phyloP scores from a whole-genome alignment of 495 filamentous ascomycete genomes.

The Ascodesmis nigricans region DNA sequence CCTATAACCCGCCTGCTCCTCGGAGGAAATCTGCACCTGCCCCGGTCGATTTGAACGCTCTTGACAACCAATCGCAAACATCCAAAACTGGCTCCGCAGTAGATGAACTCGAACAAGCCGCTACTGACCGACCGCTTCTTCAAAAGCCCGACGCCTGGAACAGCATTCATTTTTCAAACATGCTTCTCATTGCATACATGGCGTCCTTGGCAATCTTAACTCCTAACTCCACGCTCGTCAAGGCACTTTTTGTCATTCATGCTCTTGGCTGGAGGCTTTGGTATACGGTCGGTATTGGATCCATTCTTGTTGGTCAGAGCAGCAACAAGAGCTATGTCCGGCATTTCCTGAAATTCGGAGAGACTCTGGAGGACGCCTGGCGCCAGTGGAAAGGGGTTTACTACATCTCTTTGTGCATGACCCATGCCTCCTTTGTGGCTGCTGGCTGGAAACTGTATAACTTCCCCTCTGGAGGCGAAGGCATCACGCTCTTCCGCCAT shows the following conservation, averaged over 20 bases:
- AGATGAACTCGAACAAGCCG: slow-evolving; percentile 8
- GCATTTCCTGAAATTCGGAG: slow-evolving; percentile 92
- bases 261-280: slow-evolving; percentile 70
- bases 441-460: slow-evolving; percentile 94
- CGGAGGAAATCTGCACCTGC: slow-evolving; percentile 24
- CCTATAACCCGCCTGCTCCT: slow-evolving; percentile 74
- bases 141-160: slow-evolving; percentile 73
- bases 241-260: slow-evolving; percentile 57
- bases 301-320: slow-evolving; percentile 66
- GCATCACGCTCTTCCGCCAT: slow-evolving; percentile 64
- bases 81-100: slow-evolving; percentile 6
- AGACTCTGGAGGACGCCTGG: slow-evolving; percentile 78
- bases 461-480: slow-evolving; percentile 60
- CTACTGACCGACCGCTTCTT: slow-evolving; percentile 24
- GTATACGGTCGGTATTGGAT: slow-evolving; percentile 76
- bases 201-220: slow-evolving; percentile 49
- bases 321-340: slow-evolving; percentile 80
- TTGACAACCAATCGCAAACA: slow-evolving; percentile 4
- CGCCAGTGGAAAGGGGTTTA: slow-evolving; percentile 95
- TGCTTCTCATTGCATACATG: slow-evolving; percentile 53
- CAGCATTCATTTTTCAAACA: slow-evolving; percentile 55
- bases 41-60: not conserved
- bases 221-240: slow-evolving; percentile 50
- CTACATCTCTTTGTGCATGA: slow-evolving; percentile 74
- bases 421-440: slow-evolving; percentile 67